A percentile compares a stretch with the other conserved stretches of the same genome.
These are phyloP conservation scores for Bodo saltans DNA, from an alignment of 78 protist genomes.

Conservation along the genomic window DNA sequence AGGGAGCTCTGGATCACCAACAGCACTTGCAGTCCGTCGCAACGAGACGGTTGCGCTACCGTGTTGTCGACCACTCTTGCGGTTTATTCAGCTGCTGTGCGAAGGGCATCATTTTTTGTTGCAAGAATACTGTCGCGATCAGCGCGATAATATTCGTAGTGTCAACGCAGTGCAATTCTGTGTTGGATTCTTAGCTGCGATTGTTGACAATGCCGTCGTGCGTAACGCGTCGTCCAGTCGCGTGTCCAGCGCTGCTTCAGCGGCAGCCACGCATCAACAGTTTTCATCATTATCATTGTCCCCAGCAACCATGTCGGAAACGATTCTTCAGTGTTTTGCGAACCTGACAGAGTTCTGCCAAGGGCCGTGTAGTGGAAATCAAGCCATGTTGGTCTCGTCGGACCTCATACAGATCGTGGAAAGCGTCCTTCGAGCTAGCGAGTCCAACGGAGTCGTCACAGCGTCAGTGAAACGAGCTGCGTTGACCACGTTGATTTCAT, in stretches of 20 bases:
- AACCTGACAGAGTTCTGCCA: slow-evolving; percentile 29
- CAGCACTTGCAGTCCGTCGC: background rate
- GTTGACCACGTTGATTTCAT: background rate
- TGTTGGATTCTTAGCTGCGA: background rate
- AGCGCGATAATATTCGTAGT: background rate
- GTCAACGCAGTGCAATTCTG: slow-evolving; percentile 18
- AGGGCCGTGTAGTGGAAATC: slow-evolving; percentile 35
- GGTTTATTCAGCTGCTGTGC: slow-evolving; percentile 40
- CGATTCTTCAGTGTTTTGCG: slow-evolving; percentile 7
- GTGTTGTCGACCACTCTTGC: background rate
- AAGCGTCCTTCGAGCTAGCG: background rate
- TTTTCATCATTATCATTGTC: too few species aligned
- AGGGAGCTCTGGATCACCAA: background rate
- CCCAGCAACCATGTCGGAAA: background rate
- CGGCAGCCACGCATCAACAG: too few species aligned
- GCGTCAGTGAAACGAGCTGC: background rate
- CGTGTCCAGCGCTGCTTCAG: too few species aligned
- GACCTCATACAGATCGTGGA: background rate
- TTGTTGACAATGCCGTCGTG: too few species aligned
- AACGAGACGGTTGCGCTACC: background rate
- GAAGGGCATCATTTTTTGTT: slow-evolving; percentile 36
- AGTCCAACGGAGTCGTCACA: background rate
- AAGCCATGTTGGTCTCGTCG: background rate
- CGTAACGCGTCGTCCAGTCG: too few species aligned
- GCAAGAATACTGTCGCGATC: slow-evolving; percentile 28